These are phyloP conservation scores for Euphorbia lathyris DNA, from an alignment of 345 rosid species.

Conservation along the genomic window DNA sequence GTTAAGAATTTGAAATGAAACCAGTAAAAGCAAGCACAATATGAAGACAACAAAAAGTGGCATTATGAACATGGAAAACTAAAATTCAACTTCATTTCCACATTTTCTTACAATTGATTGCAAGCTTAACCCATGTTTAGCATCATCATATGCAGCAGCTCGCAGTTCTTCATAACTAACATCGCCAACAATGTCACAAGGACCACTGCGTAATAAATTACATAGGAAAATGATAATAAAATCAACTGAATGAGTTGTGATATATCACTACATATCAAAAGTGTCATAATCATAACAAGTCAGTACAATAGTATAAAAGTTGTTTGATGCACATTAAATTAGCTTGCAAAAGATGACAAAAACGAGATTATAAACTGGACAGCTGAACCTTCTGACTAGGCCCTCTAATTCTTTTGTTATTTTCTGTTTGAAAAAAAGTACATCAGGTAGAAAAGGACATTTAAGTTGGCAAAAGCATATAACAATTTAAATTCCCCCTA, in stretches of 20 bases:
- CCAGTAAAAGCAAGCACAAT: not conserved
- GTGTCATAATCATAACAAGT: not conserved
- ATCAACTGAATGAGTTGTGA: not conserved
- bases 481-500: too few species aligned
- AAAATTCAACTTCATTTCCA: not conserved
- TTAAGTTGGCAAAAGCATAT: too few species aligned
- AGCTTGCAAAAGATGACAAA: not conserved
- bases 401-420: not conserved
- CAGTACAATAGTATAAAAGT: not conserved
- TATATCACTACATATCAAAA: not conserved
- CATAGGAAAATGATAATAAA: not conserved
- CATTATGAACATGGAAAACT: not conserved
- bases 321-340: not conserved
- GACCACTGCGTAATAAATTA: slow-evolving; percentile 40
- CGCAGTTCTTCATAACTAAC: slow-evolving; percentile 79
- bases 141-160: slow-evolving; percentile 76
- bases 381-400: not conserved
- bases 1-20: not conserved
- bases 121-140: slow-evolving; percentile 62
- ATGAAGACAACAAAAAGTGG: not conserved
- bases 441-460: too few species aligned
- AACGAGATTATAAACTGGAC: not conserved
- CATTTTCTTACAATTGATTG: slow-evolving; percentile 70
- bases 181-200: slow-evolving; percentile 74
- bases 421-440: not conserved